Evolutionary conservation across 768 basidiomycete genomes (phyloP), one percentile per base, ranked within the genome.

Genomic region (Asterophora lycoperdoides): DNA sequence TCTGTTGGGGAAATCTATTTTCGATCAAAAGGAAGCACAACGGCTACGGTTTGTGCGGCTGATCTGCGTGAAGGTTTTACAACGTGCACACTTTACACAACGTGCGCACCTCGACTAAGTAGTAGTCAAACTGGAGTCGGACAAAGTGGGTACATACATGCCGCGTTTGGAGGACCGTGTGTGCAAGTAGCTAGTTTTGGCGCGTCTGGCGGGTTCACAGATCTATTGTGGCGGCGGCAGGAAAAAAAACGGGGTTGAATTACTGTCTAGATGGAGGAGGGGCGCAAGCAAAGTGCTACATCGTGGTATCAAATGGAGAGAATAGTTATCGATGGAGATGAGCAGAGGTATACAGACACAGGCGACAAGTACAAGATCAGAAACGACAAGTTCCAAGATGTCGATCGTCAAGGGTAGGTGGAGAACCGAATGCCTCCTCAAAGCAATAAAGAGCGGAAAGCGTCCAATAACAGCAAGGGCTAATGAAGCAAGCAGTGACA

Each of bases 1-100:
- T 70, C 68, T 67, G 64, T 68, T 64, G 65, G 44, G 55, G 59
- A 63, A 63, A 60, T 54, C 60, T 61, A 59, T 55, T 62, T 59
- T 63, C 54, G 61, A 63, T 64, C 59, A 46, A 49, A 47, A 28
- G 54, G 48, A 59, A 55, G 44, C 32, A 46, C 43, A 20, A 23
- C 37, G 37, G 39, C 44, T 46, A 57, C 49, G 46, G 46, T 56
- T 51, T 52, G 48, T 46, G 48, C 43, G 43, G 51, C 46, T 53
- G 51, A 56, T 58, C 54, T 54, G 45, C 57, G 49, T 51, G 54
- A 43, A 60, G 45, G 43, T 5, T 50, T 10, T 23, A 20, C 26
- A 36, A 50, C 49, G 20, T 23, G 29, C 42, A 44, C 20, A 43
- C 48, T n/a, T n/a, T n/a, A n/a, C n/a, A 20, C 26, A 36, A 50